A percentile compares a stretch with the other conserved stretches of the same genome.
phyloP scores from a whole-genome alignment of 805 yeast genomes.

The Lipomyces lipofer region DNA sequence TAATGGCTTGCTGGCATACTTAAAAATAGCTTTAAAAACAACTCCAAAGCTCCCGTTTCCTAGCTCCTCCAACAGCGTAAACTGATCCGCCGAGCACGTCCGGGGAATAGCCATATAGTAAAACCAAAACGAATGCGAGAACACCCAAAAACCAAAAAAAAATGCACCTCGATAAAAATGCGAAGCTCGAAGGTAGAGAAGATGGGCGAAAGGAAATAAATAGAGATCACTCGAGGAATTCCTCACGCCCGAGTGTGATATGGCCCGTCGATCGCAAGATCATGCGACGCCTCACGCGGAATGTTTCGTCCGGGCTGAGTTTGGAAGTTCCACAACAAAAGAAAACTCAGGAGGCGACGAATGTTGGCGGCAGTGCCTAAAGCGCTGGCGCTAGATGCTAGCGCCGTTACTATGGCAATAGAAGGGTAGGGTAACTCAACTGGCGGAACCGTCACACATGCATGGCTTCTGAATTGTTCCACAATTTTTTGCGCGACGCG shows the following conservation, averaged over 20 bases:
- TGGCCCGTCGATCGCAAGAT: not conserved
- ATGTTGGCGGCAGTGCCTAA: no score
- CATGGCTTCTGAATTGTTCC: not conserved
- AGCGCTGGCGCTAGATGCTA: no score
- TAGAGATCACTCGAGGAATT: not conserved
- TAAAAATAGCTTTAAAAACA: slow-evolving; percentile 64
- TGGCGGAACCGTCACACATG: not conserved
- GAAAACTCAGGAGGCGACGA: no score
- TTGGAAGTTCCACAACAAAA: not conserved
- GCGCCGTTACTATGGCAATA: no score
- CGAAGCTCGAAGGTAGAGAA: not conserved
- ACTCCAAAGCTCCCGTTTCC: slow-evolving; percentile 82
- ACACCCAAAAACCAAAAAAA: no score
- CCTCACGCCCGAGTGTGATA: not conserved
- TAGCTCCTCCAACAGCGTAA: slow-evolving; percentile 53
- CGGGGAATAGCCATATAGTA: slow-evolving; percentile 4
- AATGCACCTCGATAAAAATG: not conserved
- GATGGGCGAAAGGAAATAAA: no score
- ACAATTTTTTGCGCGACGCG: slow-evolving; percentile 3
- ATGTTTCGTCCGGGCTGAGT: not conserved
- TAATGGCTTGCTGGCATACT: slow-evolving; percentile 29
- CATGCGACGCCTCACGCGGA: not conserved
- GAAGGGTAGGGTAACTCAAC: no score
- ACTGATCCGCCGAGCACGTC: slow-evolving; percentile 45
- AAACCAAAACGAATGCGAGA: no score